These are phyloP conservation scores for Viola pubescens DNA, from an alignment of 441 rosid genomes.

Conservation along the genomic window DNA sequence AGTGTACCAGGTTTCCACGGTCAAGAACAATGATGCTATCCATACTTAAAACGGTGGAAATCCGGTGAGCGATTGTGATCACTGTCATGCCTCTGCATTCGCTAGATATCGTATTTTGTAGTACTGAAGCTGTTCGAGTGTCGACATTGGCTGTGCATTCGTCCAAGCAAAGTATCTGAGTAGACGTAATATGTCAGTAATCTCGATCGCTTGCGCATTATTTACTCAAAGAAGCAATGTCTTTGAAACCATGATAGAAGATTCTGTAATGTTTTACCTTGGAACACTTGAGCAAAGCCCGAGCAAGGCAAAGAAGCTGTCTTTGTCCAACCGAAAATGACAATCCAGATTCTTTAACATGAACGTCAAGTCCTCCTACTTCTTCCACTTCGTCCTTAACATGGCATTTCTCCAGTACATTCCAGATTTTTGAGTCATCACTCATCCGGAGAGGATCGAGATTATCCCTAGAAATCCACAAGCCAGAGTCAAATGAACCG, in stretches of 20 bases:
- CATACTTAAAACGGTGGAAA: slow-evolving; percentile 71
- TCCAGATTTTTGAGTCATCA: slow-evolving; percentile 64
- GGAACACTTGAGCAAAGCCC: slow-evolving; percentile 83
- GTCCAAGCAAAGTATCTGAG: slow-evolving; percentile 82
- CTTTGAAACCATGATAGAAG: too few relatives aligned
- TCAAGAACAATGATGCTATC: slow-evolving; percentile 69
- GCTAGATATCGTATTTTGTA: slow-evolving; percentile 59
- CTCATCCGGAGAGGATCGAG: slow-evolving; percentile 62
- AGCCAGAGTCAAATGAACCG: neutral
- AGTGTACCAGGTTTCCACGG: slow-evolving; percentile 53
- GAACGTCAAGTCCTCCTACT: slow-evolving; percentile 73
- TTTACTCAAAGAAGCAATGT: too few relatives aligned
- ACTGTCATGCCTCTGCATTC: slow-evolving; percentile 75
- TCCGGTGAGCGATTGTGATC: slow-evolving; percentile 89
- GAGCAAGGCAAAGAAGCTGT: slow-evolving; percentile 91
- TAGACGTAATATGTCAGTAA: slow-evolving; percentile 6
- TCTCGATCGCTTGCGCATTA: neutral
- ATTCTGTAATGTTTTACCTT: slow-evolving; percentile 37
- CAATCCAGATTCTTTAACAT: slow-evolving; percentile 57
- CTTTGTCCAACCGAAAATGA: slow-evolving; percentile 88
- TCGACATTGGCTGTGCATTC: slow-evolving; percentile 92
- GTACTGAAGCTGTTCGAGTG: slow-evolving; percentile 62
- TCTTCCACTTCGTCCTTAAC: slow-evolving; percentile 71
- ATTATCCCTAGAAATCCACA: slow-evolving; percentile 50
- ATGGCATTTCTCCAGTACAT: slow-evolving; percentile 67